Base-by-base conservation (phyloP, 1,284 basidiomycete species). In the Paramarasmius palmivorus region DNA sequence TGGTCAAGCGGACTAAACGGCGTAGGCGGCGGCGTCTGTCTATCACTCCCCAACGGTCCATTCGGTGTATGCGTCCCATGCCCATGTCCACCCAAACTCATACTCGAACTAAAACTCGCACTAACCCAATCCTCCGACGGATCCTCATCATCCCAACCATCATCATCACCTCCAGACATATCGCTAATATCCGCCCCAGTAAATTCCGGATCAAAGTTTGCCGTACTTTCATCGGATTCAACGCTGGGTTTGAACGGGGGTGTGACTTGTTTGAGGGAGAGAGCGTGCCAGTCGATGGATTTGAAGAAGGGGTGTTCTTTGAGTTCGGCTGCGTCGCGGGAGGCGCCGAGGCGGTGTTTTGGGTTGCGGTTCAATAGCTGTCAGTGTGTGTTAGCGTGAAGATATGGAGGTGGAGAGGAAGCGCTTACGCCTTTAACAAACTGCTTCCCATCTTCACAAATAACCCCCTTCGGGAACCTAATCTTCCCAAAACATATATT, bases 401-500 rank as follows among this genome's bases (percentile, higher is more conserved):
- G 62, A 59, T 40, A 59, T 54, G 37, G 51, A 57, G 52, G 55
- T 52, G 58, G 60, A 59, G 49, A 42, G 50, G 56, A 37, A 22
- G n/a, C 8, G 83, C 91, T 75, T 64, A 95, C 93, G 56, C 94
- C 95, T 73, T 99, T 99, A 66, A 99, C 97, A 63, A 99, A 99
- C 73, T 97, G 92, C 76, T 99, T 99, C 52, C 97, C 97, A 55
- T 98, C 95, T 64, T 99, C 97, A 57, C 90, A 89, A 64, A 99
- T 98, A 29, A 98, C 95, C 52, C 92, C 94, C 65, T 95, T 91
- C 25, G 97, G 97, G 78, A 99, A 99, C 59, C 96, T 84, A 69
- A 99, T 98, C 82, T 98, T 99, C 60, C 97, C 97, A 71, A 94
- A 95, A 70, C 95, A 98, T 63, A 99, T 99, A 76, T 96, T 92